Evolutionary conservation across 345 rosid genomes (phyloP).

Genomic region (Turritis glabra): DNA sequence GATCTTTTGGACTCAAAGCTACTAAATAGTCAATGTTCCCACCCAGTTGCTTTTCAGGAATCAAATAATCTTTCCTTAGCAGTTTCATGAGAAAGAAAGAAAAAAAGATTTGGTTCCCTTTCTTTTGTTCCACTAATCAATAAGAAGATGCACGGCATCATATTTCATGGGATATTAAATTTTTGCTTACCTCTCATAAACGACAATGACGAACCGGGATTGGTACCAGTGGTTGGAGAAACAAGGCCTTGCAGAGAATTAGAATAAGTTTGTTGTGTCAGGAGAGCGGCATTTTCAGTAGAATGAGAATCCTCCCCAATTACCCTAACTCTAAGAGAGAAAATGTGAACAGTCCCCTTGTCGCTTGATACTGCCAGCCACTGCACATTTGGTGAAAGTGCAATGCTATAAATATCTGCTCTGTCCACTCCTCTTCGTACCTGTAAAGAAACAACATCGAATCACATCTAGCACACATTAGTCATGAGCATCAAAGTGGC

Average conservation of each 20-base stretch:
- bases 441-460: constrained; percentile 39
- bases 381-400: constrained; percentile 69
- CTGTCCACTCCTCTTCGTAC: constrained; percentile 87
- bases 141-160: background rate
- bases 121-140: background rate
- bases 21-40: background rate
- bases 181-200: constrained; percentile 73
- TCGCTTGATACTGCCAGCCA: constrained; percentile 94
- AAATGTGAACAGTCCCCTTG: constrained; percentile 83
- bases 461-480: background rate
- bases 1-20: constrained; percentile 1
- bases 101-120: background rate
- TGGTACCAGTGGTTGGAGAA: constrained; percentile 62
- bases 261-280: constrained; percentile 49
- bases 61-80: background rate
- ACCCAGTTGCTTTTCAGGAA: background rate
- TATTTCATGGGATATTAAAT: background rate
- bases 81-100: background rate
- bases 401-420: constrained; percentile 80
- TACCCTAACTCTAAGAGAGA: constrained; percentile 81
- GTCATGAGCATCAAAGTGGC: constrained; percentile 4
- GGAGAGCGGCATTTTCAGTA: constrained; percentile 39
- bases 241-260: constrained; percentile 62
- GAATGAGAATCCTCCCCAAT: constrained; percentile 63
- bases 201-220: constrained; percentile 78